phyloP scores from a whole-genome alignment of 345 rosid genomes.

The Aquilaria sinensis region DNA sequence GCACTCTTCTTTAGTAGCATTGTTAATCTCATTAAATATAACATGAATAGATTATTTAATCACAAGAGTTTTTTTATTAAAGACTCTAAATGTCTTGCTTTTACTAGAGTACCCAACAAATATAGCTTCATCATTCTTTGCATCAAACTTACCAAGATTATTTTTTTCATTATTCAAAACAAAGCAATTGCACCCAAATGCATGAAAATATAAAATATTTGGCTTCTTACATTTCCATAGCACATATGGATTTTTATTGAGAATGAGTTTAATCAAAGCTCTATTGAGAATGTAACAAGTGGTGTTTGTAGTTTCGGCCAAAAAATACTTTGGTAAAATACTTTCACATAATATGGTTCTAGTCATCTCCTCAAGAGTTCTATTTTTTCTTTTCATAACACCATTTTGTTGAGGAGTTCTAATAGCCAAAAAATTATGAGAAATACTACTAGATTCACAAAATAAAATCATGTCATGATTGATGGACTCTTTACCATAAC shows the following conservation, averaged over 20 bases:
- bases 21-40: too few relatives aligned
- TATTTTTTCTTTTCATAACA: not conserved
- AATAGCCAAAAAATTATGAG: not conserved
- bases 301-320: not conserved
- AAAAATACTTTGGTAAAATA: constrained; percentile 1
- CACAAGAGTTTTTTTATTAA: not conserved
- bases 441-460: not conserved
- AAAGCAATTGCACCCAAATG: constrained; percentile 3
- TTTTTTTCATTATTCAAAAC: not conserved
- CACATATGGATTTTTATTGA: constrained; percentile 3
- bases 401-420: constrained; percentile 6
- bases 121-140: too few relatives aligned
- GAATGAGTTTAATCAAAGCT: not conserved
- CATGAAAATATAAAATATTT: constrained; percentile 1
- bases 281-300: not conserved
- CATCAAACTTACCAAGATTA: too few relatives aligned
- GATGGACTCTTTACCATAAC: constrained; percentile 4
- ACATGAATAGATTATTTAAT: too few relatives aligned
- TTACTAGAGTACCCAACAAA: too few relatives aligned
- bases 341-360: not conserved
- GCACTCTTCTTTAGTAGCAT: too few relatives aligned
- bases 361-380: not conserved
- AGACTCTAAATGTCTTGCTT: not conserved
- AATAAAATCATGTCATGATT: not conserved
- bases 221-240: not conserved